Evolutionary conservation across 2,329 filamentous ascomycete genomes (phyloP).

Genomic region (Fusarium scirpi): DNA sequence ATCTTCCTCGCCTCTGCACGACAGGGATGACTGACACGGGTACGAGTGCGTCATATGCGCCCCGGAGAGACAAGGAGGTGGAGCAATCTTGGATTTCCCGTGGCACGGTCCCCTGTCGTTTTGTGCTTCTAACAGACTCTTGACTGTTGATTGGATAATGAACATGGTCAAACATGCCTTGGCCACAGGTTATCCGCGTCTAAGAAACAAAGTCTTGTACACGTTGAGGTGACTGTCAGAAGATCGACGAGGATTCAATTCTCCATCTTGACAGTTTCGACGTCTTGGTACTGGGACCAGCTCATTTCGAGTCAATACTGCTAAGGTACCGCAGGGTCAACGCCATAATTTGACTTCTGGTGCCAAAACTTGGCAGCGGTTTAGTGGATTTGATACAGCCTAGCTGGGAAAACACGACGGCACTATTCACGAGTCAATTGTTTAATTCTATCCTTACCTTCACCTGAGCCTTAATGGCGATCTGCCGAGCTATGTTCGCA

Average conservation of each 20-base stretch:
- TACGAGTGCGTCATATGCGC: slow-evolving; percentile 48
- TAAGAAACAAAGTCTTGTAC: slow-evolving; percentile 36
- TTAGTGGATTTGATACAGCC: slow-evolving; percentile 8
- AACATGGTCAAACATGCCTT: slow-evolving; percentile 19
- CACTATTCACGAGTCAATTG: slow-evolving; percentile 28
- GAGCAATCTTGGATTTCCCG: slow-evolving; percentile 37
- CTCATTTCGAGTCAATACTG: slow-evolving; percentile 4
- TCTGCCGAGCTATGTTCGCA: slow-evolving; percentile 30
- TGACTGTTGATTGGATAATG: slow-evolving; percentile 27
- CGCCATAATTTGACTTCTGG: slow-evolving; percentile 28
- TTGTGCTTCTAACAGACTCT: slow-evolving; percentile 43
- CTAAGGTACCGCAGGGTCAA: slow-evolving; percentile 4
- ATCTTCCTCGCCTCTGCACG: slow-evolving; percentile 40
- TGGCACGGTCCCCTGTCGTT: slow-evolving; percentile 36
- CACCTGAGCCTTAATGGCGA: slow-evolving; percentile 39
- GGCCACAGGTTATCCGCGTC: slow-evolving; percentile 19
- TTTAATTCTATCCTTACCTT: slow-evolving; percentile 19
- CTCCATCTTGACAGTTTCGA: slow-evolving; percentile 9
- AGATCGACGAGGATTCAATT: slow-evolving; percentile 35
- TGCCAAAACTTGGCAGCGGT: slow-evolving; percentile 34
- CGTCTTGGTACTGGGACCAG: slow-evolving; percentile 7
- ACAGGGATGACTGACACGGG: slow-evolving; percentile 43
- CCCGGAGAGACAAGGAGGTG: slow-evolving; percentile 41
- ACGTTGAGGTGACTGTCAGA: slow-evolving; percentile 25
- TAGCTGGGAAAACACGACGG: slow-evolving; percentile 17